phyloP scores from a whole-genome alignment of 2,329 filamentous ascomycete genomes.

The Penicillium palitans region DNA sequence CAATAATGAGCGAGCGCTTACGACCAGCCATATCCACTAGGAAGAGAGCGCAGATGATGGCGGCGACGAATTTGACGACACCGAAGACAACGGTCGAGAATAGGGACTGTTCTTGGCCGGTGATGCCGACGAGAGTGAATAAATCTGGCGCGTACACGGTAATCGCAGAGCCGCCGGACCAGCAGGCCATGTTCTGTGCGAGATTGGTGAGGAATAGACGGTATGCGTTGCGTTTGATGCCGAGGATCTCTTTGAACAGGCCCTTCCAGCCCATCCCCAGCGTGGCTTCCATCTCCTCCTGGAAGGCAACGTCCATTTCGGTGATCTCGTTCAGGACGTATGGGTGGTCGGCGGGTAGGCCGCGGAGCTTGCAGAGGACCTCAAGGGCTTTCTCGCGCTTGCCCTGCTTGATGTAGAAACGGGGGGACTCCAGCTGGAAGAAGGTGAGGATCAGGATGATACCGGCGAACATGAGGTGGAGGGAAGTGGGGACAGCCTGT shows the following conservation, averaged over 20 bases:
- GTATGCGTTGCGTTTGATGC: slow-evolving; percentile 67
- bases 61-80: slow-evolving; percentile 66
- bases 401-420: slow-evolving; percentile 65
- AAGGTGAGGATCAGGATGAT: slow-evolving; percentile 67
- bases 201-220: slow-evolving; percentile 64
- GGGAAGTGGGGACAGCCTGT: slow-evolving; percentile 59
- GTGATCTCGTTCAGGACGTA: slow-evolving; percentile 61
- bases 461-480: slow-evolving; percentile 68
- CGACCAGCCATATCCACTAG: slow-evolving; percentile 73
- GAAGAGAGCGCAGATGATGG: slow-evolving; percentile 68
- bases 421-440: slow-evolving; percentile 65
- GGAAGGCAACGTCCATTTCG: slow-evolving; percentile 63
- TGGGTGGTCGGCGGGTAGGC: background rate
- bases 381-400: slow-evolving; percentile 47
- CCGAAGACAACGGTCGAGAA: slow-evolving; percentile 72
- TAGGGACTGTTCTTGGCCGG: slow-evolving; percentile 64
- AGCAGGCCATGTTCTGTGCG: slow-evolving; percentile 69
- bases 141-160: slow-evolving; percentile 72
- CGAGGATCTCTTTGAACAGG: slow-evolving; percentile 64
- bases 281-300: slow-evolving; percentile 68
- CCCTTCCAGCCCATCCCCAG: slow-evolving; percentile 62
- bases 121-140: slow-evolving; percentile 68
- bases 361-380: slow-evolving; percentile 9
- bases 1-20: slow-evolving; percentile 60
- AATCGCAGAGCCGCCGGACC: slow-evolving; percentile 68